Evolutionary conservation across 768 basidiomycete species (phyloP).

Genomic region (Mycena haematopus): DNA sequence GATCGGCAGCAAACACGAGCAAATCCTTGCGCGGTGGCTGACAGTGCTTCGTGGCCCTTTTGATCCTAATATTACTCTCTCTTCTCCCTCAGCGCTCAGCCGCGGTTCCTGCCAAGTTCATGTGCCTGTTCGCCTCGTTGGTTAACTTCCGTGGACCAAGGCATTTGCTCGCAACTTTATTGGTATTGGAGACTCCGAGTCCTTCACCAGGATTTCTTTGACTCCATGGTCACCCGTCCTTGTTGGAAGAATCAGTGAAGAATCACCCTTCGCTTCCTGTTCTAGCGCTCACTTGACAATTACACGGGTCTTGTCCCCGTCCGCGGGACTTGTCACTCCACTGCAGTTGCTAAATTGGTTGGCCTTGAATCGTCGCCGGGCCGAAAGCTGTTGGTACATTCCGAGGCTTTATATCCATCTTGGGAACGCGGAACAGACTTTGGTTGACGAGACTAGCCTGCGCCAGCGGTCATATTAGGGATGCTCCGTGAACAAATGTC

Average conservation of each 20-base stretch:
- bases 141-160: not conserved
- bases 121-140: not conserved
- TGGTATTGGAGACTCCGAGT: not conserved
- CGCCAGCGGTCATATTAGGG: too few relatives aligned
- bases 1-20: too few relatives aligned
- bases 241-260: not conserved
- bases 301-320: not conserved
- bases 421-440: too few relatives aligned
- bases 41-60: too few relatives aligned
- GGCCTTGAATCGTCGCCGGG: too few relatives aligned
- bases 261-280: not conserved
- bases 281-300: not conserved
- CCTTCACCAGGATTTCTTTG: not conserved
- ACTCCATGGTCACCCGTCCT: not conserved
- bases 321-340: not conserved
- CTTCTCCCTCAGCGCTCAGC: not conserved
- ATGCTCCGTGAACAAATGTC: too few relatives aligned
- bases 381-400: too few relatives aligned
- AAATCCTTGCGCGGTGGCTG: too few relatives aligned
- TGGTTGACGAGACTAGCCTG: too few relatives aligned
- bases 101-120: constrained; percentile 5
- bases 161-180: not conserved
- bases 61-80: not conserved
- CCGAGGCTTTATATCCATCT: too few relatives aligned
- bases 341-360: not conserved